Base-by-base conservation (phyloP, 2,329 filamentous ascomycete genomes). In the Cercospora sp. region DNA sequence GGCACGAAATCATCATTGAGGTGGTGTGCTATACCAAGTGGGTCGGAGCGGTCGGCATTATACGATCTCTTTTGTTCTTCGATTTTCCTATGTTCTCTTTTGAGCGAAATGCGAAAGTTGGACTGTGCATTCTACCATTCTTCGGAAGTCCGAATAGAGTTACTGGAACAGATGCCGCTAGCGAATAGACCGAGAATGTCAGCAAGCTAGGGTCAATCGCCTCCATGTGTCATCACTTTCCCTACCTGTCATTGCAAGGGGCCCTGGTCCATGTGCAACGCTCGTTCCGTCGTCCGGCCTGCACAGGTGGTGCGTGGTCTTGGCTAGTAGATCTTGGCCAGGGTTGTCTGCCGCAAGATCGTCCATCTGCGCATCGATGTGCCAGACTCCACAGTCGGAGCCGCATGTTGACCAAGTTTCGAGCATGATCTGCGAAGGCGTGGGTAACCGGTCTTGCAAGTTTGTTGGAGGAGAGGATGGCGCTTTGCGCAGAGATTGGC, bases 71-170 rank as follows among this genome's bases (percentile, higher is more conserved):
- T 59, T 58, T 58, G 55, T 58, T 59, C 16, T 33, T 31, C 28
- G 18, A 36, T 36, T 33, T 59, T 59, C 26, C 26, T 58, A n/a
- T 57, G 53, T 59, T 23, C 13, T 16, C 55, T 59, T 16, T 20
- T 18, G n/a, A 58, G 55, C 26, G 55, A 33, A 28, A 20, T 33
- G 55, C 55, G 26, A 33, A 61, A 42, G 31, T 20, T 26, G 57
- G 57, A 59, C 28, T 23, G 31, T 59, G 57, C 57, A 60, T 62
- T 45, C 10, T 13, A 51, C 5, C 33, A 30, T 12, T 12, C 39
- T 51, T 48, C 39, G 60, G 60, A 48, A 51, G 60, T 62, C 60
- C 36, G 36, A 48, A 62, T 62, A 62, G 39, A 62, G 60, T 62
- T 33, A n/a, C 36, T 16, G 36, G 23, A 30, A 30, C 36, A 26